Evolutionary conservation across 495 filamentous ascomycete species (phyloP), one percentile per base, ranked within the genome.

Genomic region (Rhypophila decipiens): DNA sequence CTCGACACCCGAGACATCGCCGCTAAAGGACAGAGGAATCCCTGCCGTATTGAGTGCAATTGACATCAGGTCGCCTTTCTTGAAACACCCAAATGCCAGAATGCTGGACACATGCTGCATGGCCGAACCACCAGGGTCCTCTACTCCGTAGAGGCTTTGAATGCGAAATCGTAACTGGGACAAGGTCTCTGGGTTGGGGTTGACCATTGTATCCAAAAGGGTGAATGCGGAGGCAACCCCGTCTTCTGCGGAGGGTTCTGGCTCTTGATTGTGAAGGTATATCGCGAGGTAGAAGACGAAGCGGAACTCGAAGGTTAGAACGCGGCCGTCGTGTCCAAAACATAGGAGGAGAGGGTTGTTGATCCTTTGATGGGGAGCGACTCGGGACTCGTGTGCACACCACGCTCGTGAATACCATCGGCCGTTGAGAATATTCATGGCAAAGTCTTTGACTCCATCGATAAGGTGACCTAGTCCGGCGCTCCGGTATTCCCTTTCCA

Each of bases 311-410:
- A 58, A 58, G 8, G 38, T 20, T 19, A 61, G 45, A 2, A 56
- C 52, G 1, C 22, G 27, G 1, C 42, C 48, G 9, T 51, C 40
- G 12, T 36, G 13, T 2, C 48, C 50, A 31, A 51, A 58, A 35
- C 58, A 61, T 12, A 61, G 18, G 8, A 61, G 43, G 33, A 61
- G 27, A 1, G 58, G 58, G 44, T 61, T 56, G 34, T 58, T 43
- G 36, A 53, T 20, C 15, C 20, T 33, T 1, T 34, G 20, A 24
- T 58, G 52, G 4, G 27, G 45, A 1, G 39, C 39, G 20, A 56
- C 49, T 29, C 55, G 52, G 24, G 47, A 49, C 39, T 61, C 58
- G 36, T 58, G 58, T 8, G 58, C 58, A 34, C 55, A 61, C 58
- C 58, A 61, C 2, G 50, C 58, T 9, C 58, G 43, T n/a, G 38